These are phyloP conservation scores for Cubamyces sp. DNA, from an alignment of 768 basidiomycete genomes.

Conservation along the genomic window DNA sequence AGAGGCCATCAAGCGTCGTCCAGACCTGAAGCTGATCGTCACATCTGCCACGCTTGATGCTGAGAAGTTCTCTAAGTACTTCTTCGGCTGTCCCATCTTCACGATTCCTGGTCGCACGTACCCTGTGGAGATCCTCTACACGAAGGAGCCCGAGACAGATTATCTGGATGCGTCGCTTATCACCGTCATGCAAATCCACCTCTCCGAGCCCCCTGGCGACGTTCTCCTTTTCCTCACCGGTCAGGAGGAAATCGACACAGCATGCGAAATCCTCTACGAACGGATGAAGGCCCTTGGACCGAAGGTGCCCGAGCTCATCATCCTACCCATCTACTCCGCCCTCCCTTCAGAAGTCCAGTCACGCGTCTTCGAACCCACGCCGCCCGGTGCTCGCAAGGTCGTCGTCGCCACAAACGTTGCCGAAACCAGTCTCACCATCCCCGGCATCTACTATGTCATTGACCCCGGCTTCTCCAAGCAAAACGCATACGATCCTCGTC, in stretches of 20 bases:
- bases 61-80: conserved; percentile 99
- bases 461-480: conserved; percentile 99
- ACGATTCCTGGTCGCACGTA: conserved; percentile 99
- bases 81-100: conserved; percentile 98
- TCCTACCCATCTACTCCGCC: conserved; percentile 97
- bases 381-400: conserved; percentile 97
- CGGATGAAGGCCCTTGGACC: conserved; percentile 98
- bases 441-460: conserved; percentile 98
- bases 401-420: conserved; percentile 99
- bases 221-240: conserved; percentile 97
- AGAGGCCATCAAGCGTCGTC: conserved; percentile 94
- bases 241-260: conserved; percentile 97
- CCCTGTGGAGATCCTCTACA: conserved; percentile 97
- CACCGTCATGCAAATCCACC: conserved; percentile 99
- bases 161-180: conserved; percentile 98
- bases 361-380: conserved; percentile 96
- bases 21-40: conserved; percentile 96
- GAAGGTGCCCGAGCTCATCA: conserved; percentile 97
- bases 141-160: conserved; percentile 96
- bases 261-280: conserved; percentile 96
- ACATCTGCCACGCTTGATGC: conserved; percentile 99
- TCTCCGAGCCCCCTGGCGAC: conserved; percentile 97
- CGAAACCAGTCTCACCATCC: conserved; percentile 97
- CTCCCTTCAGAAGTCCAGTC: conserved; percentile 98
- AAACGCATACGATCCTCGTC: conserved; percentile 94